Evolutionary conservation across 257 asterid genomes (phyloP).

Genomic region (Solanum paucissectum): DNA sequence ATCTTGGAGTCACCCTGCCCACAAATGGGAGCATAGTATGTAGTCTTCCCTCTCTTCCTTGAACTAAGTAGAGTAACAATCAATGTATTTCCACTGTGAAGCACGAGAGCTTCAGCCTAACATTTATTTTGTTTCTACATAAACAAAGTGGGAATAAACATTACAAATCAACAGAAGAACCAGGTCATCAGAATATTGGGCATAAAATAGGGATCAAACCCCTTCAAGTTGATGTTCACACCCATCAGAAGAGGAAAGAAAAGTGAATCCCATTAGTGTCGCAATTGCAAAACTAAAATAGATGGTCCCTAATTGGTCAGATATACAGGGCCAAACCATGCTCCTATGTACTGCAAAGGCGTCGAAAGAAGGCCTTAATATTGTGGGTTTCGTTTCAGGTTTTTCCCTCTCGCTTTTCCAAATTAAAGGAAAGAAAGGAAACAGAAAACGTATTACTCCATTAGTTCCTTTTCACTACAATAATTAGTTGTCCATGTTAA

Average conservation of each 20-base stretch:
- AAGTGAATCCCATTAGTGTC: not conserved
- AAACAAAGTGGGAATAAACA: not conserved
- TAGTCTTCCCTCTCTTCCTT: not conserved
- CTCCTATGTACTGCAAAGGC: not conserved
- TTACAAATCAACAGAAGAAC: not conserved
- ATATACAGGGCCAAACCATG: not conserved
- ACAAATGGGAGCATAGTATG: not conserved
- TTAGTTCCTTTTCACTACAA: not conserved
- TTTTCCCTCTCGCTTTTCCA: not conserved
- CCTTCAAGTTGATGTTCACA: not conserved
- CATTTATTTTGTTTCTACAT: not conserved
- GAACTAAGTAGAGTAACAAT: not conserved
- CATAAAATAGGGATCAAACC: not conserved
- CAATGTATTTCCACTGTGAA: not conserved
- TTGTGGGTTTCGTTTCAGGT: not conserved
- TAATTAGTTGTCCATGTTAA: not conserved
- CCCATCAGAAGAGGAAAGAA: not conserved
- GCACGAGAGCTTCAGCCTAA: not conserved
- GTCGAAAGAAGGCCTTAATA: not conserved
- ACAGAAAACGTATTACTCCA: not conserved
- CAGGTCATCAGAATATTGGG: not conserved
- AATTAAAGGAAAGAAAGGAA: not conserved
- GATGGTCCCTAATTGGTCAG: not conserved
- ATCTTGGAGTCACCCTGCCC: not conserved
- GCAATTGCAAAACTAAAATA: not conserved